Base-by-base conservation (phyloP, 2,329 filamentous ascomycete species). In the Cercospora sojina region DNA sequence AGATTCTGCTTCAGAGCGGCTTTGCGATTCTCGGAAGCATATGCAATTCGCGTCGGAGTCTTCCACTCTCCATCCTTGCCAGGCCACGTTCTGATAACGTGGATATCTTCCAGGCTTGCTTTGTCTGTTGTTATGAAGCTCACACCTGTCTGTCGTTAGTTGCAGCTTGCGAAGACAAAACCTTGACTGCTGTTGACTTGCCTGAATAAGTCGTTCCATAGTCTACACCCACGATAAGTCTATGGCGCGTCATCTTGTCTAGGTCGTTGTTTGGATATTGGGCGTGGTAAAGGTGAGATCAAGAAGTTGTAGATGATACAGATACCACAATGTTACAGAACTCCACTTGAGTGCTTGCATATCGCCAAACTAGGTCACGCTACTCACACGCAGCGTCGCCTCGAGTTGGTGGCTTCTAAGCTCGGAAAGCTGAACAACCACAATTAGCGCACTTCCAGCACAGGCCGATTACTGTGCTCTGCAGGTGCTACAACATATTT, bases 71-170 rank as follows among this genome's bases (percentile, higher is more conserved):
- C 58, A 55, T 65, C 53, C 29, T 64, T 59, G 8, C 62, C 60
- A 13, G 67, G 67, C 67, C 67, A 69, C 16, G 66, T 56, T 12
- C 62, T 51, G 23, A 69, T 64, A 2, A 69, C 67, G 16, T 68
- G 43, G 13, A 69, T 67, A 41, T 69, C 67, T 27, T 69, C 67
- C 9, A 68, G 58, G 27, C 59, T 64, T 7, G 41, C 32, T 47
- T 69, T 69, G 32, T 69, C 67, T n/a, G 67, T 69, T 8, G 67
- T 67, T 6, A 64, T 66, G 32, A 64, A 69, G 61, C 67, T 69
- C 23, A 69, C 43, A 12, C 67, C 67, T 69, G 58, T 12, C 4
- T 25, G 4, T n/a, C 20, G 3, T 67, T 35, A 69, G 58, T 62
- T 23, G 3, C 25, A 20, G 62, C 63, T 32, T 57, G 62, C 23